These are phyloP conservation scores for Endotrypanum monterogeii DNA, from an alignment of 208 protist species.

Conservation along the genomic window DNA sequence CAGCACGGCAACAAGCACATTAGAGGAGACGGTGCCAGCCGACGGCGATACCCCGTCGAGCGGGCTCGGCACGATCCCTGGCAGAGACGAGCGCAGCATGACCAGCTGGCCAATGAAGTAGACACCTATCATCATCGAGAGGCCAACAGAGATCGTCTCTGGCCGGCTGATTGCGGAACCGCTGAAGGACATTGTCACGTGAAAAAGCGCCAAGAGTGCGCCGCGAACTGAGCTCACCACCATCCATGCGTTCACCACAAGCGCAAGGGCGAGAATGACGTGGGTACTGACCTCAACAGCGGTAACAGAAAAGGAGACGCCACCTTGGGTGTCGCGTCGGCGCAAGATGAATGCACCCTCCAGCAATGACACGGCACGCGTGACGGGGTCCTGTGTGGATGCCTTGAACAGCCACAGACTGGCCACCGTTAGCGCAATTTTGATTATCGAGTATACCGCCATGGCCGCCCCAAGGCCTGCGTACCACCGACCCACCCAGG, in stretches of 20 bases:
- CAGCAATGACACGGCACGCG: slow-evolving; percentile 48
- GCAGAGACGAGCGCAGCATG: slow-evolving; percentile 57
- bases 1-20: slow-evolving; percentile 45
- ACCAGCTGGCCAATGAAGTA: slow-evolving; percentile 82
- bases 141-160: slow-evolving; percentile 56
- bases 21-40: slow-evolving; percentile 1
- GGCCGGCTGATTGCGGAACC: slow-evolving; percentile 48
- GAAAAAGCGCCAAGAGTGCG: slow-evolving; percentile 77
- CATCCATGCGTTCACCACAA: slow-evolving; percentile 76
- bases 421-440: slow-evolving; percentile 47
- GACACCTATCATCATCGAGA: slow-evolving; percentile 67
- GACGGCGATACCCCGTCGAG: background rate
- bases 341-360: slow-evolving; percentile 38
- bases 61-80: slow-evolving; percentile 4
- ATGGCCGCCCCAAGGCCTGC: slow-evolving; percentile 50
- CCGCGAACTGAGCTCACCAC: slow-evolving; percentile 73
- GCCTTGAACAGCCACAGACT: slow-evolving; percentile 43
- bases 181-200: slow-evolving; percentile 62
- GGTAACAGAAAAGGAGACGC: slow-evolving; percentile 28
- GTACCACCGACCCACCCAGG: slow-evolving; percentile 52
- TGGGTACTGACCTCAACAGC: slow-evolving; percentile 33
- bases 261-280: slow-evolving; percentile 43
- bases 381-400: slow-evolving; percentile 56
- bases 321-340: background rate
- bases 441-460: slow-evolving; percentile 54